Evolutionary conservation across 345 rosid genomes (phyloP).

Genomic region (Erysimum cheiranthoides): DNA sequence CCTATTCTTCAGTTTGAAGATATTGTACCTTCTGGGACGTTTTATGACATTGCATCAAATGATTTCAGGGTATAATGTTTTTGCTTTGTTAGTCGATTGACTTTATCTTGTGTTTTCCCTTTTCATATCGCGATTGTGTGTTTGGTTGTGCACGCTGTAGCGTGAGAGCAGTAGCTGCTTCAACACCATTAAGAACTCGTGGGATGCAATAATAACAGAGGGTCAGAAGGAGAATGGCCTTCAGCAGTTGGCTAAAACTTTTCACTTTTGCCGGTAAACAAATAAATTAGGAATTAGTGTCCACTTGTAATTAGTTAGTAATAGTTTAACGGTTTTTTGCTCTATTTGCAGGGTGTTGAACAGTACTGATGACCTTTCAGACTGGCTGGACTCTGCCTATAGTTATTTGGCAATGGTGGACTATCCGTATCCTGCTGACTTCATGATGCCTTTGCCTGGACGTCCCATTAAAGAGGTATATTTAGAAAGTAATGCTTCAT

Average conservation of each 20-base stretch:
- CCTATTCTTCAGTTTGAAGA: slow-evolving; percentile 95
- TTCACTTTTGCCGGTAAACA: slow-evolving; percentile 74
- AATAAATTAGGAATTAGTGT: slow-evolving; percentile 1
- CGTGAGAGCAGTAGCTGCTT: slow-evolving; percentile 91
- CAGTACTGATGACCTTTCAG: slow-evolving; percentile 60
- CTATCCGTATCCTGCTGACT: slow-evolving; percentile 81
- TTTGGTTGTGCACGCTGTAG: slow-evolving; percentile 43
- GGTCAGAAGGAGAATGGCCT: slow-evolving; percentile 81
- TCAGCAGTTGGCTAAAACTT: slow-evolving; percentile 62
- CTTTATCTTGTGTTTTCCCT: slow-evolving; percentile 4
- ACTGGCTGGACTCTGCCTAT: slow-evolving; percentile 90
- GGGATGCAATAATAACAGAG: slow-evolving; percentile 63
- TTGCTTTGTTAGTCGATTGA: background rate
- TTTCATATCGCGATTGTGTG: slow-evolving; percentile 1
- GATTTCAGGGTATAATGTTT: slow-evolving; percentile 63
- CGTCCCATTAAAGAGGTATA: slow-evolving; percentile 89
- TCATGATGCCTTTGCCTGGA: slow-evolving; percentile 98
- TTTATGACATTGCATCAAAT: slow-evolving; percentile 82
- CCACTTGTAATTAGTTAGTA: background rate
- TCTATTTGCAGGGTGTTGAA: slow-evolving; percentile 61
- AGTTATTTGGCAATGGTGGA: slow-evolving; percentile 94
- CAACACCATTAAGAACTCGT: slow-evolving; percentile 73
- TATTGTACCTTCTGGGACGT: slow-evolving; percentile 82
- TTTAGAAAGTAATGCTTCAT: background rate
- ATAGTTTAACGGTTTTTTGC: background rate